Evolutionary conservation across 495 filamentous ascomycete genomes (phyloP).

Genomic region (Lentithecium fluviatile): DNA sequence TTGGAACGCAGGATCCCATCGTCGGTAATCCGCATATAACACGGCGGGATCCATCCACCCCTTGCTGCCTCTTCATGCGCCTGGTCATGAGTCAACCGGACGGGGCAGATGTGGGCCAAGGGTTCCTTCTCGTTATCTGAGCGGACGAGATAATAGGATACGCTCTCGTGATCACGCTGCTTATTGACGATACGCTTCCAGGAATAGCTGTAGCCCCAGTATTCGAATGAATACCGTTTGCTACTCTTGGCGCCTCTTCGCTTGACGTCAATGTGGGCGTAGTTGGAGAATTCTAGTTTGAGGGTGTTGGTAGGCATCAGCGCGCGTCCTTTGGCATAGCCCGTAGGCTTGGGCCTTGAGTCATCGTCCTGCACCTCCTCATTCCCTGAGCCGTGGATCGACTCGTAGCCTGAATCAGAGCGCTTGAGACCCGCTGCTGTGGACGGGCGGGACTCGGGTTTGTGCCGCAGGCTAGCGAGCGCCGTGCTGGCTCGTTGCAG

Average conservation of each 20-base stretch:
- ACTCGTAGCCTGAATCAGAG: slow-evolving; percentile 62
- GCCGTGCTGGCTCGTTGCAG: slow-evolving; percentile 63
- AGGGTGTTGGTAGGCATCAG: slow-evolving; percentile 66
- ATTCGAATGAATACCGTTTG: slow-evolving; percentile 87
- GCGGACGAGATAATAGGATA: slow-evolving; percentile 77
- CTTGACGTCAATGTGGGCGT: slow-evolving; percentile 84
- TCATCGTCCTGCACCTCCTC: slow-evolving; percentile 53
- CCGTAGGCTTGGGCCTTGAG: slow-evolving; percentile 39
- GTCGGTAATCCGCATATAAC: slow-evolving; percentile 84
- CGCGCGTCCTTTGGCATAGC: slow-evolving; percentile 35
- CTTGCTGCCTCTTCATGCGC: slow-evolving; percentile 69
- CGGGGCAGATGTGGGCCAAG: slow-evolving; percentile 85
- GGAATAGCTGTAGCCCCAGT: slow-evolving; percentile 82
- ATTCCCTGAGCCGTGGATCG: slow-evolving; percentile 39
- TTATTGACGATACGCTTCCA: slow-evolving; percentile 76
- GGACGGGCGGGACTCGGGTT: slow-evolving; percentile 51
- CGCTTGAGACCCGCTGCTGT: slow-evolving; percentile 49
- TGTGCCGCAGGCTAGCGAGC: slow-evolving; percentile 63
- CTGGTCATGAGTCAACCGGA: slow-evolving; percentile 67
- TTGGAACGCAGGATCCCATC: slow-evolving; percentile 60
- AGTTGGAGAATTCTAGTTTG: slow-evolving; percentile 94
- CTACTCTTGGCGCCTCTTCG: slow-evolving; percentile 65
- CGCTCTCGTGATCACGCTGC: slow-evolving; percentile 56
- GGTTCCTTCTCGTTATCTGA: slow-evolving; percentile 55
- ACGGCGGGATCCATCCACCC: slow-evolving; percentile 90